Percentiles rank a stretch among this genome's conserved stretches.
Conservation (phyloP, 2,329 filamentous ascomycete species). For the Xylaria sp. region DNA sequence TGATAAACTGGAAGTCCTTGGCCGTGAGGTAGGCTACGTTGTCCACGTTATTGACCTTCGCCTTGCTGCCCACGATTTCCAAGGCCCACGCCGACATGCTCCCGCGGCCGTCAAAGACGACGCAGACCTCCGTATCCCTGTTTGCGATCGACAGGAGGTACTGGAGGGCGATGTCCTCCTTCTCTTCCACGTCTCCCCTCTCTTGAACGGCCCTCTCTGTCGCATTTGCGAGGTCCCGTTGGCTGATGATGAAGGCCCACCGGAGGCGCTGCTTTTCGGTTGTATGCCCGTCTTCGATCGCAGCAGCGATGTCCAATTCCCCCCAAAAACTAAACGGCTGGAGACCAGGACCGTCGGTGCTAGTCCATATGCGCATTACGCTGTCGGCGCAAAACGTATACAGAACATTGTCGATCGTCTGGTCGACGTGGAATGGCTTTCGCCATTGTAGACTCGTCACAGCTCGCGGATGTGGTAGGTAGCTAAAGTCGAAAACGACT, state of each 20-base stretch:
- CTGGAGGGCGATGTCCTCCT: constrained; percentile 73
- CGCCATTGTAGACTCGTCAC: constrained; percentile 90
- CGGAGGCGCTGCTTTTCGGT: constrained; percentile 45
- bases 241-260: constrained; percentile 82
- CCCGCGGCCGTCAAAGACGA: constrained; percentile 81
- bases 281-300: constrained; percentile 57
- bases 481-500: constrained; percentile 86
- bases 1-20: constrained; percentile 52
- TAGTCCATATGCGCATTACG: constrained; percentile 80
- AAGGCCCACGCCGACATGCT: constrained; percentile 92
- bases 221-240: constrained; percentile 75
- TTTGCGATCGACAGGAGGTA: constrained; percentile 87
- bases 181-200: constrained; percentile 56
- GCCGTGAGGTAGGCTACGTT: constrained; percentile 80
- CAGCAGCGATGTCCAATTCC: constrained; percentile 73
- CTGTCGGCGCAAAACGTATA: constrained; percentile 88
- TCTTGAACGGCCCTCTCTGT: constrained; percentile 75
- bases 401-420: constrained; percentile 81
- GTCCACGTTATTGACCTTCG: constrained; percentile 71
- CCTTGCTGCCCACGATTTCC: constrained; percentile 78
- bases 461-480: constrained; percentile 79
- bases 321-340: constrained; percentile 80
- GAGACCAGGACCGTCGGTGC: constrained; percentile 70
- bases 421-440: constrained; percentile 73
- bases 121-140: constrained; percentile 81